Evolutionary conservation across 495 filamentous ascomycete genomes (phyloP), one percentile per base, ranked within the genome.

Genomic region (Neurospora sp.): DNA sequence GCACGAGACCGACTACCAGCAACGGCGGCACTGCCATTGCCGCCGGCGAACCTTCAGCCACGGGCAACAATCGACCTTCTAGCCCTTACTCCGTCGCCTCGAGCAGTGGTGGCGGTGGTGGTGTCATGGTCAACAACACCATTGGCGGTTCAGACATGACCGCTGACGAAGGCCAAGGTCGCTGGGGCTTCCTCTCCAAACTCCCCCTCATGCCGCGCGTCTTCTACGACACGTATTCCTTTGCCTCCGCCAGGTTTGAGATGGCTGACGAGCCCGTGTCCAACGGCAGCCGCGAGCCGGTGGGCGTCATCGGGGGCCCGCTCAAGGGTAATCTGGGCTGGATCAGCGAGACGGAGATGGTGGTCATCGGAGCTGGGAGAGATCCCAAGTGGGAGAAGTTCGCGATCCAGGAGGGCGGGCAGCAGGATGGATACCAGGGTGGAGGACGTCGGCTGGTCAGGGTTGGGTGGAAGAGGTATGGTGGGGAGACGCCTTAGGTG

Each of bases 351-450:
- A 83, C 86, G 8, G 90, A 85, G 54, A 82, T 96, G 44, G 78
- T 93, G 20, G 91, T 97, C 4, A 84, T 97, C 42, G 91, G 94
- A n/a, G 92, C 93, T 6, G 94, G 94, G 0, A 85, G 87, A 74
- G 92, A 96, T 75, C 91, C 90, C 8, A 85, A 92, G 31, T 97
- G 94, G 94, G 93, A 97, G 84, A 93, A 89, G 74, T 97, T 95
- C 74, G 83, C 89, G 12, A 80, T 96, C 37, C 86, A 83, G 31
- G 87, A 92, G 71, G 87, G 84, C 0, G 86, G 88, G 60, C 86
- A 83, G 31, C 86, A 92, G 72, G 87, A 84, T 2, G 86, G 88
- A 54, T 60, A 60, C 11, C 49, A 60, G 20, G 49, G 49, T 27
- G 90, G 91, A 70, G 91, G 91, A 12, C 88, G 85, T 62, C 82